Base-by-base conservation (phyloP, 2,329 filamentous ascomycete species). In the Aspergillus pseudoglaucus region DNA sequence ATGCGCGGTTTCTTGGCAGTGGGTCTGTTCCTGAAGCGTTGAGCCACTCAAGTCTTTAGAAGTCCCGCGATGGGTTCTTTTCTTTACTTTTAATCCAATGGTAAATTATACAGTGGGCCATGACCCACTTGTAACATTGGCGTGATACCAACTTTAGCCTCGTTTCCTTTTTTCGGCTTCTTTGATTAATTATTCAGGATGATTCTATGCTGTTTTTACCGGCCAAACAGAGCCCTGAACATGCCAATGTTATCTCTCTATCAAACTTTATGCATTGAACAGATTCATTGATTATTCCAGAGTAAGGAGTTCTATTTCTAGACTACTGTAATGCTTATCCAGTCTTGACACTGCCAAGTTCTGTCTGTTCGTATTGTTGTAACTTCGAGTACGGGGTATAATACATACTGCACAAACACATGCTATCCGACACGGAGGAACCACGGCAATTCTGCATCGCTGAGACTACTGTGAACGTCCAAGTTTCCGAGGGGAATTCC, bases 111-210 rank as follows among this genome's bases (percentile, higher is more conserved):
- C 7, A 18, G 8, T 41, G 38, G 32, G 12, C 15, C 1, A 12
- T 3, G 15, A 2, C 5, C 15, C 8, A 17, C 15, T 35, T 35
- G 15, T 35, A 35, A 17, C n/a, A 35, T 17, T 35, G 33, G 33
- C 33, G 33, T 30, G 25, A 30, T 30, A 30, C 25, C 25, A 30
- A 30, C 25, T 30, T 30, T 30, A 30, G 15, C 15, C 33, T 17
- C 14, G 32, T 50, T 33, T 15, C 50, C 37, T 53, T 51, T 48
- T 8, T 47, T 42, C 23, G 30, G 41, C 30, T 27, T 22, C 42
- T 23, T n/a, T 17, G 8, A n/a, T 35, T 35, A 35, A 35, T 35
- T n/a, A n/a, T 35, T 30, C 25, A 30, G 25, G 25, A 30, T 30
- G 10, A 30, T 30, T 30, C 25, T 4, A 30, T 30, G 10, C 25